These are phyloP conservation scores for Sporobolomyces roseus DNA, from an alignment of 768 basidiomycete genomes.

Conservation along the genomic window DNA sequence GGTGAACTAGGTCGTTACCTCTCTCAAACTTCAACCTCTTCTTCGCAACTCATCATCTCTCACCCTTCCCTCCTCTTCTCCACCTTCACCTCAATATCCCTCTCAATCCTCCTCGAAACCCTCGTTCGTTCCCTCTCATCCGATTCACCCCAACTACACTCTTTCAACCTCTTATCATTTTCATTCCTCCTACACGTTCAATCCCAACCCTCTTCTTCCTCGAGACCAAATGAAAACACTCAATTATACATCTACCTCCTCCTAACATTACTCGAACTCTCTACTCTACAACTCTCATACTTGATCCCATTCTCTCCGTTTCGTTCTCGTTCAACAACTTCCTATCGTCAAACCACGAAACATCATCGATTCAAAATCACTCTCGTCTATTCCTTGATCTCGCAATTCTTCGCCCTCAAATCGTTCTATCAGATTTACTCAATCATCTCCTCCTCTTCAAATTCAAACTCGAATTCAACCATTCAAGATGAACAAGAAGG, in stretches of 20 bases:
- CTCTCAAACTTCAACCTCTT: too few relatives aligned
- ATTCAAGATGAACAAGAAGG: neutral
- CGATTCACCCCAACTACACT: constrained; percentile 12
- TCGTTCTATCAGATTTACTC: neutral
- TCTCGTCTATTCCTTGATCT: constrained; percentile 9
- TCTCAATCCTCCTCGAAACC: constrained; percentile 20
- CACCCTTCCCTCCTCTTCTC: neutral
- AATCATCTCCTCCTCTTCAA: neutral
- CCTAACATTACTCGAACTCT: constrained; percentile 13
- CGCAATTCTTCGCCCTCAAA: constrained; percentile 21
- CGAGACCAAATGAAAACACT: neutral
- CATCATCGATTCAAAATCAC: constrained; percentile 26
- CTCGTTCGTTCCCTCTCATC: constrained; percentile 26
- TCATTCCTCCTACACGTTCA: constrained; percentile 39
- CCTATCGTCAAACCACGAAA: neutral
- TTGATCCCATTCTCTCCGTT: too few relatives aligned
- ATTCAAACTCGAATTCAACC: too few relatives aligned
- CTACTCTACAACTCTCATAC: constrained; percentile 32
- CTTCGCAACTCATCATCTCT: too few relatives aligned
- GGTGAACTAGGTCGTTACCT: constrained; percentile 4
- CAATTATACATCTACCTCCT: constrained; percentile 30
- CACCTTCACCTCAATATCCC: constrained; percentile 12
- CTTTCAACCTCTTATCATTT: constrained; percentile 35
- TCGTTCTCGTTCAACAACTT: neutral
- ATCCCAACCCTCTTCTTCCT: neutral